phyloP scores from a whole-genome alignment of 495 filamentous ascomycete species.

The Pyronema domesticum region DNA sequence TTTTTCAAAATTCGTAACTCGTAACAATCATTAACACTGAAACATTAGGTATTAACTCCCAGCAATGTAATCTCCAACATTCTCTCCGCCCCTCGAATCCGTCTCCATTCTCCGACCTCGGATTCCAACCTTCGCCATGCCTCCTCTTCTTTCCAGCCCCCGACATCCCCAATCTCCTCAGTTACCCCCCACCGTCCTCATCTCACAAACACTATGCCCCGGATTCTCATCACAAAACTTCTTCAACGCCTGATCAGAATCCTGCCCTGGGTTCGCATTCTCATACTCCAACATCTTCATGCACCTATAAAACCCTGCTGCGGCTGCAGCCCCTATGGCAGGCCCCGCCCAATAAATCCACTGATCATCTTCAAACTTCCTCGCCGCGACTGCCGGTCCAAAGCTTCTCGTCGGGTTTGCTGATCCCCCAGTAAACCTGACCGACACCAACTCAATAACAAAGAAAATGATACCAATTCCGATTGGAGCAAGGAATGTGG shows the following conservation, averaged over 20 bases:
- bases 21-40: too few species aligned
- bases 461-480: slow-evolving; percentile 39
- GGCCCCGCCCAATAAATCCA: slow-evolving; percentile 64
- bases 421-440: slow-evolving; percentile 53
- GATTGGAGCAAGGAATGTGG: slow-evolving; percentile 36
- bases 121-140: too few species aligned
- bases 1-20: too few species aligned
- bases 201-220: not conserved
- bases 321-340: slow-evolving; percentile 44
- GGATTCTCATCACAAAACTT: not conserved
- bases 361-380: slow-evolving; percentile 44
- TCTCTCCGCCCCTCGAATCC: too few species aligned
- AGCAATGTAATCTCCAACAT: too few species aligned
- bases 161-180: too few species aligned
- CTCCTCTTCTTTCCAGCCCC: too few species aligned
- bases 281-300: slow-evolving; percentile 56
- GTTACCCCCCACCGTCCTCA: not conserved
- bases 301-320: slow-evolving; percentile 48
- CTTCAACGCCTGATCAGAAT: not conserved
- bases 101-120: too few species aligned
- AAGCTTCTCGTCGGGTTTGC: slow-evolving; percentile 59
- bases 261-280: slow-evolving; percentile 30
- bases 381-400: slow-evolving; percentile 46
- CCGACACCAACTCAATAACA: slow-evolving; percentile 36
- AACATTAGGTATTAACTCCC: too few species aligned